Conservation (phyloP, 1,284 basidiomycete genomes). For the Lentinus polychrous region DNA sequence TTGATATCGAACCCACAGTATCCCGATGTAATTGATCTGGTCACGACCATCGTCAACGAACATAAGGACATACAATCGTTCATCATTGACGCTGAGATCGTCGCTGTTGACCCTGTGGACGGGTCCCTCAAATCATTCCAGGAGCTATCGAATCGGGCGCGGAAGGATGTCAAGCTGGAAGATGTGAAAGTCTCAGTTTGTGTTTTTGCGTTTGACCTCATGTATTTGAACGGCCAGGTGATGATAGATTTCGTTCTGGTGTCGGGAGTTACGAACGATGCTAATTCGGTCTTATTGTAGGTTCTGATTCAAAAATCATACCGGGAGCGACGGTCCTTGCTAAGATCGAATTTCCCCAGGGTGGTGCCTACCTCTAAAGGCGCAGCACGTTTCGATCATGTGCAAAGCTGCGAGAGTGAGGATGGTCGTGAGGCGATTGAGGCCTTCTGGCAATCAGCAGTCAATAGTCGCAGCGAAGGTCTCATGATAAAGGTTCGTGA, state of each 20-base stretch:
- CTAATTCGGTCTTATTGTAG: constrained; percentile 30
- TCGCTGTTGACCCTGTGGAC: constrained; percentile 66
- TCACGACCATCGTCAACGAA: constrained; percentile 39
- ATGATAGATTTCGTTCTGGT: too few species aligned
- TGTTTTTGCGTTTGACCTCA: constrained; percentile 87
- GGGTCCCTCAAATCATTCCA: constrained; percentile 77
- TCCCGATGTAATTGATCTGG: constrained; percentile 73
- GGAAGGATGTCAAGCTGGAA: constrained; percentile 77
- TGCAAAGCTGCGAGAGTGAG: constrained; percentile 71
- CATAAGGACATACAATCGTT: constrained; percentile 55
- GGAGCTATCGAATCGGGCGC: constrained; percentile 78
- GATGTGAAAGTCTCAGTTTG: constrained; percentile 82
- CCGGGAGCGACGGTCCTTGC: constrained; percentile 60
- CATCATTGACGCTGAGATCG: constrained; percentile 85
- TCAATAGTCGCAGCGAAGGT: constrained; percentile 84
- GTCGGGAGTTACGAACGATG: not conserved
- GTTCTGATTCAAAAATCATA: constrained; percentile 68
- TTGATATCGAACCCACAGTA: constrained; percentile 49
- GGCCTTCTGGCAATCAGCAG: constrained; percentile 74
- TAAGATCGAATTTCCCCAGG: constrained; percentile 57
- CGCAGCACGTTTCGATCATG: constrained; percentile 70
- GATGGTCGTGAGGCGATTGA: constrained; percentile 59
- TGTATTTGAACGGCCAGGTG: constrained; percentile 81
- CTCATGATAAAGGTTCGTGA: constrained; percentile 84
- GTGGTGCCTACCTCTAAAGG: constrained; percentile 37